Percentiles rank a stretch among this genome's conserved stretches.
These are phyloP conservation scores for Nicotiana attenuata DNA, from an alignment of 257 asterid species.

Conservation along the genomic window DNA sequence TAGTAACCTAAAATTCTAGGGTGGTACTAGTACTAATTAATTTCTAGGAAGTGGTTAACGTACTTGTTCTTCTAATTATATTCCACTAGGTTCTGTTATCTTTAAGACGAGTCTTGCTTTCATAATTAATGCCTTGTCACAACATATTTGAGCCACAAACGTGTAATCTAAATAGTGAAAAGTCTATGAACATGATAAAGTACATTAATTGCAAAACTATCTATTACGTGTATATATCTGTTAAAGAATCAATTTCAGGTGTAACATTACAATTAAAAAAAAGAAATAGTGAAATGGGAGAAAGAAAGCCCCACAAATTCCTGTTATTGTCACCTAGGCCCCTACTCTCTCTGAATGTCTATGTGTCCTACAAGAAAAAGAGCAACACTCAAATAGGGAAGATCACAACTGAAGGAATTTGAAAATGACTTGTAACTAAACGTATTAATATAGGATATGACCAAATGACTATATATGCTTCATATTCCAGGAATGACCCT, in stretches of 20 bases:
- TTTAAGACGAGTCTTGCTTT: neutral
- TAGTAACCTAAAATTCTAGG: neutral
- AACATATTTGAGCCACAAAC: neutral
- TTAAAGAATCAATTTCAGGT: neutral
- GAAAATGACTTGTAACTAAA: slow-evolving; percentile 5
- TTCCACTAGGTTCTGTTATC: neutral
- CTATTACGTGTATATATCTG: neutral
- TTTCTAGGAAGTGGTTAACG: neutral
- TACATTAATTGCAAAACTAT: neutral
- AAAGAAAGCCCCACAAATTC: neutral
- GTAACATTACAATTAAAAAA: neutral
- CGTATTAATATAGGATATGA: neutral
- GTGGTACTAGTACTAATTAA: neutral
- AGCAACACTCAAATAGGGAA: neutral
- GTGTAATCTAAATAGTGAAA: neutral
- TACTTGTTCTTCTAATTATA: neutral
- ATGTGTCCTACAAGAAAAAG: neutral
- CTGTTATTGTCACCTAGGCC: neutral
- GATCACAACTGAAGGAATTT: neutral
- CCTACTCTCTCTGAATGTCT: neutral
- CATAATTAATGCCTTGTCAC: neutral
- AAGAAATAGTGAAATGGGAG: neutral
- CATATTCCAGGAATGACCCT: neutral
- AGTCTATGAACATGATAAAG: neutral
- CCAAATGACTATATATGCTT: neutral